Conservation (phyloP, 2,329 filamentous ascomycete species). For the Erysiphe pulchra region DNA sequence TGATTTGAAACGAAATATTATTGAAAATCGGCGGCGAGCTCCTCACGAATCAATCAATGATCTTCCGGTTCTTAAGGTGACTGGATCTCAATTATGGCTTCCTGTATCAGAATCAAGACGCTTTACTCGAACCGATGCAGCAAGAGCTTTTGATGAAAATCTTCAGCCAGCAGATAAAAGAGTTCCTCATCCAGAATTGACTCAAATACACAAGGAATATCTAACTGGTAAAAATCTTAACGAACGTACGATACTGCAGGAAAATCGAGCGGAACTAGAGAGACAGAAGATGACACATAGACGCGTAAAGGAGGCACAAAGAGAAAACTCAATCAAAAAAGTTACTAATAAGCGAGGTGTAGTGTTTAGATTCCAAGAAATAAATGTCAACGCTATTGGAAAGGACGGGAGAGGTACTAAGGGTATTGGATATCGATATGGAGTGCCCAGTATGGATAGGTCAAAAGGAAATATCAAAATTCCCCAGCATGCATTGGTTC, state of each 20-base stretch:
- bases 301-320: conserved; percentile 12
- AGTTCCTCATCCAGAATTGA: conserved; percentile 35
- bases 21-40: background rate
- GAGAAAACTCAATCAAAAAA: conserved; percentile 15
- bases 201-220: conserved; percentile 26
- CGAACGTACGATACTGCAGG: conserved; percentile 9
- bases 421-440: conserved; percentile 36
- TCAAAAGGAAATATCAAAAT: conserved; percentile 41
- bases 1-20: conserved; percentile 17
- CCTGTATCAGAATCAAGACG: conserved; percentile 35
- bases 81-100: conserved; percentile 37
- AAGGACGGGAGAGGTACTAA: conserved; percentile 23
- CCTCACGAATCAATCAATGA: conserved; percentile 38
- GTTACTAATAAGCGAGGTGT: conserved; percentile 23
- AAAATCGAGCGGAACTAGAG: background rate
- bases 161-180: conserved; percentile 34
- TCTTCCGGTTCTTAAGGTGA: conserved; percentile 32
- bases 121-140: conserved; percentile 39
- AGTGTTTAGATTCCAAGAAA: conserved; percentile 35
- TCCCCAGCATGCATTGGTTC: conserved; percentile 14
- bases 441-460: conserved; percentile 34
- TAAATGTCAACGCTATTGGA: conserved; percentile 30
- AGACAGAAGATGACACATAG: conserved; percentile 6
- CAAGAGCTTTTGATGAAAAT: conserved; percentile 32
- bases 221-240: conserved; percentile 14